These are phyloP conservation scores for Trypanosoma melophagium DNA, from an alignment of 208 protist species.

Conservation along the genomic window DNA sequence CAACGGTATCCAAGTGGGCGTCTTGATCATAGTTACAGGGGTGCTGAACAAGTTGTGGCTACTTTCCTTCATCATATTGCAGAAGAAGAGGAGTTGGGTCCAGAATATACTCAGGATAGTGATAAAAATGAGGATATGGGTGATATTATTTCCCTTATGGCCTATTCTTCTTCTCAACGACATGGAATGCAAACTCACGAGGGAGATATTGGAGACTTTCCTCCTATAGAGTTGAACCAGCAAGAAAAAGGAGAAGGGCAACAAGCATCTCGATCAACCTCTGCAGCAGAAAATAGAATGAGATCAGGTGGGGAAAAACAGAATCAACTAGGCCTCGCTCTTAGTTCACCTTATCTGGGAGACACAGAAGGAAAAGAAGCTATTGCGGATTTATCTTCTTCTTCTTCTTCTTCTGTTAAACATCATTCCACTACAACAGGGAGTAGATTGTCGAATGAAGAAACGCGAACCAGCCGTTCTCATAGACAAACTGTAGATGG, in stretches of 20 bases:
- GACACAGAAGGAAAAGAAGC: too few relatives aligned
- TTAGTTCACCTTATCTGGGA: too few relatives aligned
- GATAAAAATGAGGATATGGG: background rate
- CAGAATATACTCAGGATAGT: background rate
- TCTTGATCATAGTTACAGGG: background rate
- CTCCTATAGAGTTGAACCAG: too few relatives aligned
- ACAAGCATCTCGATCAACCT: too few relatives aligned
- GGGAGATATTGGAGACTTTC: too few relatives aligned
- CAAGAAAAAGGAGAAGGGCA: too few relatives aligned
- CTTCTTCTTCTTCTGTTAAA: background rate
- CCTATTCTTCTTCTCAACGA: too few relatives aligned
- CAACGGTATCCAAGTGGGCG: slow-evolving; percentile 11
- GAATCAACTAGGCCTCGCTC: too few relatives aligned
- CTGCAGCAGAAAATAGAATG: too few relatives aligned
- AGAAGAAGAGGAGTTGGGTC: slow-evolving; percentile 16
- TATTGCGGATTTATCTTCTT: background rate
- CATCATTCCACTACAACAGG: background rate
- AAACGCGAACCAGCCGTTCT: background rate
- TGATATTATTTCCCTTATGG: background rate
- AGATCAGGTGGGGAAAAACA: too few relatives aligned
- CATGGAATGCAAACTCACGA: background rate
- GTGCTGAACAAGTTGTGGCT: slow-evolving; percentile 12
- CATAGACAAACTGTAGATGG: background rate
- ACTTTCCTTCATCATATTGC: slow-evolving; percentile 18
- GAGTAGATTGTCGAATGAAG: background rate